These are phyloP conservation scores for Gardenia jasminoides DNA, from an alignment of 257 asterid species.

Conservation along the genomic window DNA sequence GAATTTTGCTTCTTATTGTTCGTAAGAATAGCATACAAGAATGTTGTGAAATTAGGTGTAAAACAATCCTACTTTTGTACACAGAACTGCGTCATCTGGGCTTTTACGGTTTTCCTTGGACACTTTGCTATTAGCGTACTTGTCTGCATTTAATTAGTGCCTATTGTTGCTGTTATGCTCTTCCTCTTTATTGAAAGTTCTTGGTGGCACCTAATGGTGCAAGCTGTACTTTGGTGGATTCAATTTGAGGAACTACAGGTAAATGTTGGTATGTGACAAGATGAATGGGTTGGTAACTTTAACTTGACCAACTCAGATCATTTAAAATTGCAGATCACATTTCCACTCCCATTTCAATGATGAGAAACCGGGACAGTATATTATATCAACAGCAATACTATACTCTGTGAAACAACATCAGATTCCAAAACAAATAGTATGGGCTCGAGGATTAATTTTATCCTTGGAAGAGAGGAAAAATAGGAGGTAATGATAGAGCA, in stretches of 20 bases:
- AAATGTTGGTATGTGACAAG: too few relatives aligned
- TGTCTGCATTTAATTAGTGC: background rate
- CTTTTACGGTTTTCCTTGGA: background rate
- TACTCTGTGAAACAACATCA: too few relatives aligned
- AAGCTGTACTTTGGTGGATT: background rate
- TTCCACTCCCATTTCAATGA: too few relatives aligned
- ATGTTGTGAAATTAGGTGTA: slow-evolving; percentile 1
- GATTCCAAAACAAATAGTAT: too few relatives aligned
- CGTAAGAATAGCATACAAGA: background rate
- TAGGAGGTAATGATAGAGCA: too few relatives aligned
- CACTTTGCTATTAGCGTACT: background rate
- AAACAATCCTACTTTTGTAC: background rate
- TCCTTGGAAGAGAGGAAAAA: too few relatives aligned
- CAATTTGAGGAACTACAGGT: background rate
- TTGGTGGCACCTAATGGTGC: background rate
- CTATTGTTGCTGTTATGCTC: background rate
- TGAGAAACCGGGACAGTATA: too few relatives aligned
- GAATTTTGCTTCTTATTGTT: background rate
- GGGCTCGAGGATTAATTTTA: too few relatives aligned
- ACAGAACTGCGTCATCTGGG: background rate
- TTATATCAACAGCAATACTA: too few relatives aligned
- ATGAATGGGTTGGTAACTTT: too few relatives aligned
- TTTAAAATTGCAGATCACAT: background rate
- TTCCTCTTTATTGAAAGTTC: too few relatives aligned
- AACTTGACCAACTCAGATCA: background rate